Base-by-base conservation (phyloP, 2,329 filamentous ascomycete genomes). In the Diaporthe vaccinii region DNA sequence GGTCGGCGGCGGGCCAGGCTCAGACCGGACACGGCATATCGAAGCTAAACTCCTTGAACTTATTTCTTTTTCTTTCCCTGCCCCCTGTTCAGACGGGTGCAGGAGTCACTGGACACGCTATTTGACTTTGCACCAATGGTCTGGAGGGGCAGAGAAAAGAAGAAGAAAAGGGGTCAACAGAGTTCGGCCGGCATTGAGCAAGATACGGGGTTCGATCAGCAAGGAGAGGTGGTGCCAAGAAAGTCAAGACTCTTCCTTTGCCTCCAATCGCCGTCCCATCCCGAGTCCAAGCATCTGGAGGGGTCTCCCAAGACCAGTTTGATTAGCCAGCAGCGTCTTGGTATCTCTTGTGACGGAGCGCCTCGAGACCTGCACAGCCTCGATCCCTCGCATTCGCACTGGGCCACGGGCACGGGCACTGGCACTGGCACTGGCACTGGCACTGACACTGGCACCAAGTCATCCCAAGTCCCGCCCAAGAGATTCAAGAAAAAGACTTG, bases 351-450 rank as follows among this genome's bases (percentile, higher is more conserved):
- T 68, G 25, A 39, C 31, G 14, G 62, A 39, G 62, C 28, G 62
- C 46, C 46, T 22, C 62, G 46, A 68, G 62, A 68, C 62, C 62
- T 68, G 62, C 62, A 68, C 62, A 68, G 62, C 62, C 62, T 68
- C 62, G 31, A 68, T 36, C 46, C 20, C 57, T 61, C 68, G 57
- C 68, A 49, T 46, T 72, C 53, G 57, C 57, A 22, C 41, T 39
- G 68, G 31, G 36, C n/a, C 49, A 58, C 28, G 25, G 49, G 51
- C 34, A 8, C 28, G 9, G 67, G 17, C 10, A 15, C 20, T 71
- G 68, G 68, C 68, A 34, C 20, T 71, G 67, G n/a, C 34, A 8
- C 28, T 15, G 67, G 17, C 10, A 15, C 20, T 71, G 68, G 68
- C 68, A 34, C 20, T 71, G 67, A 10, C 67, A 46, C 28, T 44